Conservation (phyloP, 2,329 filamentous ascomycete species). For the Cordyceps pruinosa region DNA sequence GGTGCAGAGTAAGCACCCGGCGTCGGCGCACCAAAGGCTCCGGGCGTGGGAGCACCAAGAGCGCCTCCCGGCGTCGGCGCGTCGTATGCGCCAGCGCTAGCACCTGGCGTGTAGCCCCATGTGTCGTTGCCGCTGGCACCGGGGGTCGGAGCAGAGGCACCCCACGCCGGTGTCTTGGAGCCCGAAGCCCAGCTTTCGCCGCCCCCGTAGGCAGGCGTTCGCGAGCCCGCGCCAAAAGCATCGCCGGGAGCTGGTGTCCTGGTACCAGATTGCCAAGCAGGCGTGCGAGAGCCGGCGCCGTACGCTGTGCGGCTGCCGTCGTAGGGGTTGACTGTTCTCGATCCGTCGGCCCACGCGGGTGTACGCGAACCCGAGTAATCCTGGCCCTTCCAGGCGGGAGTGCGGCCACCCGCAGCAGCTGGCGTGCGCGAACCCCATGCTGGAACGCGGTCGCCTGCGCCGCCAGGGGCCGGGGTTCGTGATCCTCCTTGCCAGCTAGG, state of each 20-base stretch:
- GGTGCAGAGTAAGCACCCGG: slow-evolving; percentile 62
- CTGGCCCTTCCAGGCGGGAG: slow-evolving; percentile 54
- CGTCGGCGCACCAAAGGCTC: slow-evolving; percentile 61
- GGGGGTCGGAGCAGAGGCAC: slow-evolving; percentile 51
- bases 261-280: slow-evolving; percentile 71
- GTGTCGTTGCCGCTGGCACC: slow-evolving; percentile 51
- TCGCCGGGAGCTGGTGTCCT: slow-evolving; percentile 59
- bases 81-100: slow-evolving; percentile 51
- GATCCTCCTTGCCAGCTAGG: slow-evolving; percentile 58
- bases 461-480: slow-evolving; percentile 60
- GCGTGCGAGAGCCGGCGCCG: slow-evolving; percentile 63
- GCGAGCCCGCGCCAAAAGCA: slow-evolving; percentile 60
- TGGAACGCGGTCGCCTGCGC: slow-evolving; percentile 60
- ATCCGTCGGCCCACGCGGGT: slow-evolving; percentile 64
- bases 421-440: slow-evolving; percentile 65
- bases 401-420: slow-evolving; percentile 47
- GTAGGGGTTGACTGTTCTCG: slow-evolving; percentile 62
- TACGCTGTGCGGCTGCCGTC: slow-evolving; percentile 73
- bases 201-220: slow-evolving; percentile 55
- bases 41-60: slow-evolving; percentile 54
- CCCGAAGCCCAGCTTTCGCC: slow-evolving; percentile 58
- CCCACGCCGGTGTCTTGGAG: slow-evolving; percentile 73
- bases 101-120: slow-evolving; percentile 53
- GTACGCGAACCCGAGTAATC: slow-evolving; percentile 54
- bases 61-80: slow-evolving; percentile 59